Evolutionary conservation across 352 stramenopile genomes (phyloP), one percentile per base, ranked within the genome.

Genomic region (Bremia lactucae): DNA sequence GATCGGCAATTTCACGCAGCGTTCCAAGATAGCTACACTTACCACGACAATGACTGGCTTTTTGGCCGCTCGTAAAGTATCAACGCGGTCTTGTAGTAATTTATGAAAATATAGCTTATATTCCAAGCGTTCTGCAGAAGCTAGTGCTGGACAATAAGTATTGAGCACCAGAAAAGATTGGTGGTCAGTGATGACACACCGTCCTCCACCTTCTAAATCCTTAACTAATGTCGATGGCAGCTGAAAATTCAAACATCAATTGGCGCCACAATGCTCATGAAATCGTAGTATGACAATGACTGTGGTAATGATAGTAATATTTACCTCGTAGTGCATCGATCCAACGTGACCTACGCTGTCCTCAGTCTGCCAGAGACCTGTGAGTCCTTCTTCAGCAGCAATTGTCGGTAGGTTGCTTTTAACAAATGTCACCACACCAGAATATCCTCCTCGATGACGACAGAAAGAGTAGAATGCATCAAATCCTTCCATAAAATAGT

Each of bases 81-180:
- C 52, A 2, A 95, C 62, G 10, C 83, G 68, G 19, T 87, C 65
- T 49, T 71, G 46, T 3, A 96, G 55, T 21, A 88, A 42, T 19
- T 53, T 53, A 40, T 94, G 76, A 42, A 94, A 95, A 18, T 74
- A 61, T 11, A 90, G 49, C 44, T 96, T 96, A 55, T 87, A 94
- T 42, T 83, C 68, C n/a, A 87, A 55, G 0, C 84, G 74, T 42
- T 92, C 79, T 15, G 41, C 35, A 20, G 72, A 84, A 20, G 65
- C 61, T 15, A 82, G 53, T 5, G 83, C 80, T 20, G 83, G 83
- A 22, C 81, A 93, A 53, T 96, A 96, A 14, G 87, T 72, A 52
- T 96, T 96, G 25, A 96, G 36, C 11, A 96, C 59, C 23, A 95
- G 71, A 54, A 94, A 96, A n/a, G 76, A 55, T 35, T 69, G 47